Conservation (phyloP, 129 eudicot genomes). For the Solidago caesia region DNA sequence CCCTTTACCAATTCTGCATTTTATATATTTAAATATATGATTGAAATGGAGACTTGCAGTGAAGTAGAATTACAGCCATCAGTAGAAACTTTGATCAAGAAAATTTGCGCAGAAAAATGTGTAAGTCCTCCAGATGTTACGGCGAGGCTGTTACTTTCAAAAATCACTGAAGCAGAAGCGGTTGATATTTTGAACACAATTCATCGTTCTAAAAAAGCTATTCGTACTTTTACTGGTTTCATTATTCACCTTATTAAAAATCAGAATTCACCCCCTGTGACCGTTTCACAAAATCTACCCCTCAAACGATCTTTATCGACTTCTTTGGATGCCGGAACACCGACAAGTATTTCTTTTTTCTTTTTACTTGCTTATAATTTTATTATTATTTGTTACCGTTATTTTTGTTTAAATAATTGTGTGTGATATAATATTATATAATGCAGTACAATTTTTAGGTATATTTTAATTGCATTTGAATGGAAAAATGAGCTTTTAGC, state of each 20-base stretch:
- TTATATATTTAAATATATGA: too few relatives aligned
- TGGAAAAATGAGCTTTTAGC: too few relatives aligned
- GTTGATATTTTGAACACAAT: slow-evolving; percentile 23
- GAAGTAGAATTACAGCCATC: slow-evolving; percentile 21
- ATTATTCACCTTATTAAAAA: slow-evolving; percentile 20
- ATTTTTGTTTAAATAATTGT: too few relatives aligned
- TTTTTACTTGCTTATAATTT: too few relatives aligned
- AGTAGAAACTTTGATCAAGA: slow-evolving; percentile 21
- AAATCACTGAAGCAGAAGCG: slow-evolving; percentile 25
- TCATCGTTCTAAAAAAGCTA: background rate
- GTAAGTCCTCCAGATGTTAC: slow-evolving; percentile 4
- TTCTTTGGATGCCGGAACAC: background rate
- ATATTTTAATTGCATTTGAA: too few relatives aligned
- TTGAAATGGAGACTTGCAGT: too few relatives aligned
- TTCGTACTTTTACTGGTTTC: slow-evolving; percentile 22
- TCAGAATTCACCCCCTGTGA: background rate
- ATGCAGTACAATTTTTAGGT: too few relatives aligned
- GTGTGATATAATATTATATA: too few relatives aligned
- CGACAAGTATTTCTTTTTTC: too few relatives aligned
- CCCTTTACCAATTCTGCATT: too few relatives aligned
- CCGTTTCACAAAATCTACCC: slow-evolving; percentile 10
- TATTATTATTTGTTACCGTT: too few relatives aligned
- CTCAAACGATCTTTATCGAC: slow-evolving; percentile 23
- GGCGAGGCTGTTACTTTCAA: slow-evolving; percentile 15
- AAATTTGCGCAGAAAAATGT: slow-evolving; percentile 21